Evolutionary conservation across 371 early-diverging fungal genomes (phyloP).

Genomic region (Zychaea mexicana): DNA sequence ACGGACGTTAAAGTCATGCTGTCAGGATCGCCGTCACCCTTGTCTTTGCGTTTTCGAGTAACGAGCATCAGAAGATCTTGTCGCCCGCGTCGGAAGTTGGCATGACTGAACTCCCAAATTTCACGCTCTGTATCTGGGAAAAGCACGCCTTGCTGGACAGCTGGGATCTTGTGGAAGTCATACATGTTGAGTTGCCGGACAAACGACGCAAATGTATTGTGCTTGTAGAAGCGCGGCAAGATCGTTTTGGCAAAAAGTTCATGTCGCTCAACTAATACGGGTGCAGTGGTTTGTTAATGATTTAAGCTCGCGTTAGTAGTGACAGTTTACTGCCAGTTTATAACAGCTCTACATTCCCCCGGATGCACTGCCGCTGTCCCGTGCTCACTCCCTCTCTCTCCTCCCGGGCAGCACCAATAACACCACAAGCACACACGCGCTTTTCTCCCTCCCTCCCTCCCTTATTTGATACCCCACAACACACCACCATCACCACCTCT

Average conservation of each 20-base stretch:
- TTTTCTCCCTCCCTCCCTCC: too few relatives aligned
- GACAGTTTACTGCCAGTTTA: too few relatives aligned
- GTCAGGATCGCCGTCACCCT: slow-evolving; percentile 36
- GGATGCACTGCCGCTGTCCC: too few relatives aligned
- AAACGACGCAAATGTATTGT: slow-evolving; percentile 92
- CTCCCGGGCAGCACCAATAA: too few relatives aligned
- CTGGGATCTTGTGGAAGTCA: slow-evolving; percentile 82
- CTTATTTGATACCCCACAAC: too few relatives aligned
- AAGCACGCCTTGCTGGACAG: slow-evolving; percentile 76
- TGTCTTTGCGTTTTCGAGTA: slow-evolving; percentile 46
- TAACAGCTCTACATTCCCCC: too few relatives aligned
- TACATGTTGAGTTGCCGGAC: slow-evolving; percentile 96
- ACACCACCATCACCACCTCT: too few relatives aligned
- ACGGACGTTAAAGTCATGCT: slow-evolving; percentile 49
- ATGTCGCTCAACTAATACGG: slow-evolving; percentile 55
- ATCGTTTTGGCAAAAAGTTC: slow-evolving; percentile 85
- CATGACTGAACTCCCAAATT: slow-evolving; percentile 64
- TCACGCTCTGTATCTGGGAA: slow-evolving; percentile 62
- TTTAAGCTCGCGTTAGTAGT: neutral
- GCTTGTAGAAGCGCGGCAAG: slow-evolving; percentile 88
- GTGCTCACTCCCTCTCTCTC: too few relatives aligned
- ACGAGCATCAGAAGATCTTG: slow-evolving; percentile 57
- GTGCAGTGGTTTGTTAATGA: neutral
- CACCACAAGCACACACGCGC: too few relatives aligned
- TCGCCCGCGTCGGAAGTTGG: slow-evolving; percentile 52